Evolutionary conservation across 202 grass and related monocot genomes (phyloP), one percentile per base, ranked within the genome.

Genomic region (Schoenoplectus triqueter): DNA sequence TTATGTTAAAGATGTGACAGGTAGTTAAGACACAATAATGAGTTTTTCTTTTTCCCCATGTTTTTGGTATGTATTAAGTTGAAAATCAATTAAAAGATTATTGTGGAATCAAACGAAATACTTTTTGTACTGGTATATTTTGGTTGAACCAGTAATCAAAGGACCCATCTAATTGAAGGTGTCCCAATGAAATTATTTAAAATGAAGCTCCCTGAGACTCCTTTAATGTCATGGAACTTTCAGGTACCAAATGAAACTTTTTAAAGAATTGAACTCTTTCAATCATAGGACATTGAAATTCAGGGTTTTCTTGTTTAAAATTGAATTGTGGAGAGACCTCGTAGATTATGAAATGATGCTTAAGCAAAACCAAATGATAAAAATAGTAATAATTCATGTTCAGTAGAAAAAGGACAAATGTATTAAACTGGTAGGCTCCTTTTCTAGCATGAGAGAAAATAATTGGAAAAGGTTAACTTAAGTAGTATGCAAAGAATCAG

Each of bases 1-100:
- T 79, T 79, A 61, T 79, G 55, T 79, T 55, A 79, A 79, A 61
- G 75, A 79, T 79, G 75, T 79, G 75, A 79, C 75, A 61, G 54
- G 75, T 60, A 79, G 55, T 79, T 79, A 79, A 18, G 39, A 17
- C 75, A 79, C 54, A 61, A 45, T 79, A 79, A 62, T 79, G 75
- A 11, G 31, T 42, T 79, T 7, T 3, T 48, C 17, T 15, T 31
- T 31, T 31, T 31, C 10, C 51, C 19, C n/a, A 40, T 75, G 48
- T 75, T 52, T 57, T 59, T 77, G 51, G 73, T 73, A 40, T 57
- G 51, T 41, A 41, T n/a, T 15, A 41, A 51, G 13, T 15, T 14
- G 21, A 59, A 7, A 7, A 31, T 31, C 31, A 31, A 31, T 31
- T 31, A 31, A 31, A 31, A 31, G 31, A 31, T 55, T 75, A 54